Evolutionary conservation across 441 rosid species (phyloP).

Genomic region (Melastoma candidum): DNA sequence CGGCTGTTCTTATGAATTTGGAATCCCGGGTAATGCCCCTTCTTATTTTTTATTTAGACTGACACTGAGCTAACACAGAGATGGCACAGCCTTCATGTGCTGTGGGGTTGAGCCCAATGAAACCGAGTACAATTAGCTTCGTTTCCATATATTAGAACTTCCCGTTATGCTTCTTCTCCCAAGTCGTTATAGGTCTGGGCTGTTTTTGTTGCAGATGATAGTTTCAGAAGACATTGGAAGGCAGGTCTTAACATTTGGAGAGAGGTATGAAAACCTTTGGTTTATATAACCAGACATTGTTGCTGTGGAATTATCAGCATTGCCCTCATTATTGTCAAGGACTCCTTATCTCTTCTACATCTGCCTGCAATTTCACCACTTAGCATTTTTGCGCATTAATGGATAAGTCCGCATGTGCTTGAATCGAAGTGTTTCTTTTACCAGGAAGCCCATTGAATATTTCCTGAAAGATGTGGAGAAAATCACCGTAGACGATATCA

Average conservation of each 20-base stretch:
- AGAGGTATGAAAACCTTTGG: slow-evolving; percentile 12
- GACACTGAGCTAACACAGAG: not conserved
- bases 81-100: not conserved
- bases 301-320: too few relatives aligned
- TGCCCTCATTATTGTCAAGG: too few relatives aligned
- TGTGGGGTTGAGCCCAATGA: too few relatives aligned
- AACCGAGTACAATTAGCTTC: not conserved
- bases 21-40: slow-evolving; percentile 18
- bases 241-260: slow-evolving; percentile 20
- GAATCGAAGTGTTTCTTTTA: not conserved
- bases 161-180: not conserved
- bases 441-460: slow-evolving; percentile 18
- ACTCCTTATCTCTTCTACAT: too few relatives aligned
- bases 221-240: slow-evolving; percentile 22
- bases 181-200: not conserved
- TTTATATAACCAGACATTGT: too few relatives aligned
- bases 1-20: slow-evolving; percentile 22
- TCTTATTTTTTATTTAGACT: not conserved
- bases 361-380: too few relatives aligned
- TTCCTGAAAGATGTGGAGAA: slow-evolving; percentile 15
- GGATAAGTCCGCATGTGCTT: too few relatives aligned
- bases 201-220: slow-evolving; percentile 14
- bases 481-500: slow-evolving; percentile 16
- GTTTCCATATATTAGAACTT: not conserved
- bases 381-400: too few relatives aligned